A percentile compares a stretch with the other conserved stretches of the same genome.
Evolutionary conservation across 176 grass and related monocot genomes (phyloP).

Genomic region (Triticum turgidum): DNA sequence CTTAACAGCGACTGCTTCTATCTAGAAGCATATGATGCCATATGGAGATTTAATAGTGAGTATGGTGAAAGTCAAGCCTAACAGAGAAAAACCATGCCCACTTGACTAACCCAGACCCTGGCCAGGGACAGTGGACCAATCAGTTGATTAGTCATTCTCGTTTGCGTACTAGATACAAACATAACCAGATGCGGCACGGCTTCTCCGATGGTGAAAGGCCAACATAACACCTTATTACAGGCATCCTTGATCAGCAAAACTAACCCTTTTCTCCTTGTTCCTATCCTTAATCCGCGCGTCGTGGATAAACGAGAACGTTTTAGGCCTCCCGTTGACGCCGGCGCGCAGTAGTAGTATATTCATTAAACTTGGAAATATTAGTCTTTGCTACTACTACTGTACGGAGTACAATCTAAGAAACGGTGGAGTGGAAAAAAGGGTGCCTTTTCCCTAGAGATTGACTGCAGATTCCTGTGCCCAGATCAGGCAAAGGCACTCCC

Average conservation of each 20-base stretch:
- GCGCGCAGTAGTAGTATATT: neutral
- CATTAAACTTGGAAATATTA: neutral
- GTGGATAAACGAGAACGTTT: constrained; percentile 6
- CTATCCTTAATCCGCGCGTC: neutral
- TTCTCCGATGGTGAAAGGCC: constrained; percentile 27
- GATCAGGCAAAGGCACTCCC: constrained; percentile 1
- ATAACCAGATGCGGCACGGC: constrained; percentile 18
- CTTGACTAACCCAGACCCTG: constrained; percentile 25
- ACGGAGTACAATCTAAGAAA: neutral
- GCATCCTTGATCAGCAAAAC: constrained; percentile 18
- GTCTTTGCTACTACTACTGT: neutral
- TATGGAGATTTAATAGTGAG: neutral
- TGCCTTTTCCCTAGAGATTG: neutral
- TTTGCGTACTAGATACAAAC: constrained; percentile 10
- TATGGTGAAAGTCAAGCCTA: constrained; percentile 17
- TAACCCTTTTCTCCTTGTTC: neutral
- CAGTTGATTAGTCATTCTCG: constrained; percentile 21
- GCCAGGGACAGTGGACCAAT: neutral
- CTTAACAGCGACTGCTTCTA: neutral
- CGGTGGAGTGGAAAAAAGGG: neutral
- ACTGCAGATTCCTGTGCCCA: constrained; percentile 2
- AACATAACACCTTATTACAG: neutral
- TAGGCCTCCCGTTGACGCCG: neutral
- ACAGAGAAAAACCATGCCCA: constrained; percentile 8
- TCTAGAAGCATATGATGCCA: neutral